Conservation (phyloP, 129 eudicot species). For the Chrysanthemum seticuspe region DNA sequence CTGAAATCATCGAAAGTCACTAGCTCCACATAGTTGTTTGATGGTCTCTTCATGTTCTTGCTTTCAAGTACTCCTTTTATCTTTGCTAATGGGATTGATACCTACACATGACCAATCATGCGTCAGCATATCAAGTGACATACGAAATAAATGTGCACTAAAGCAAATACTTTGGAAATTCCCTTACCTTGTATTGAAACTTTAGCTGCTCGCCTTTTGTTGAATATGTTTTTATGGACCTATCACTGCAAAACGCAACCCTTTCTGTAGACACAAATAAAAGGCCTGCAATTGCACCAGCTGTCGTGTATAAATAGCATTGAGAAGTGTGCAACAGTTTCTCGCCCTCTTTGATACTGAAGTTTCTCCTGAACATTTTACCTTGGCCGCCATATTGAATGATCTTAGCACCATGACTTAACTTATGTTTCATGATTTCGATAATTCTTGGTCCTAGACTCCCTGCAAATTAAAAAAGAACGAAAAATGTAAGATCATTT, state of each 20-base stretch:
- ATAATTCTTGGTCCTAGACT: constrained; percentile 36
- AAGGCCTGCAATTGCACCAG: constrained; percentile 41
- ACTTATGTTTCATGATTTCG: constrained; percentile 36
- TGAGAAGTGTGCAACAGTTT: constrained; percentile 32
- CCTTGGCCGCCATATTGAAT: constrained; percentile 26
- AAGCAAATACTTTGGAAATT: background rate
- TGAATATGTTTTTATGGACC: constrained; percentile 36
- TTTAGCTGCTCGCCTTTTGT: constrained; percentile 31
- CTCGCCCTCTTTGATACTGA: constrained; percentile 27
- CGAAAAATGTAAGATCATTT: background rate
- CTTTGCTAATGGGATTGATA: constrained; percentile 27
- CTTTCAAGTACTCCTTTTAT: constrained; percentile 21
- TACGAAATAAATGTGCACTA: background rate
- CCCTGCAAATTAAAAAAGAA: constrained; percentile 23
- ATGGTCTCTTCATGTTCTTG: constrained; percentile 27
- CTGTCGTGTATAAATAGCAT: constrained; percentile 41
- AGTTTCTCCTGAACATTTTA: constrained; percentile 31
- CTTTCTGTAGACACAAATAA: constrained; percentile 38
- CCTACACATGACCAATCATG: constrained; percentile 5
- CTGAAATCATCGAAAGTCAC: constrained; percentile 35
- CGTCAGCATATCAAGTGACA: background rate
- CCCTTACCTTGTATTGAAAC: constrained; percentile 30
- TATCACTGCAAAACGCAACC: constrained; percentile 41
- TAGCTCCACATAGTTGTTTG: constrained; percentile 30
- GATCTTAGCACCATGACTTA: constrained; percentile 39